Percentiles rank a stretch among this genome's conserved stretches.
These are phyloP conservation scores for Talaromyces proteolyticus DNA, from an alignment of 495 filamentous ascomycete genomes.

Conservation along the genomic window DNA sequence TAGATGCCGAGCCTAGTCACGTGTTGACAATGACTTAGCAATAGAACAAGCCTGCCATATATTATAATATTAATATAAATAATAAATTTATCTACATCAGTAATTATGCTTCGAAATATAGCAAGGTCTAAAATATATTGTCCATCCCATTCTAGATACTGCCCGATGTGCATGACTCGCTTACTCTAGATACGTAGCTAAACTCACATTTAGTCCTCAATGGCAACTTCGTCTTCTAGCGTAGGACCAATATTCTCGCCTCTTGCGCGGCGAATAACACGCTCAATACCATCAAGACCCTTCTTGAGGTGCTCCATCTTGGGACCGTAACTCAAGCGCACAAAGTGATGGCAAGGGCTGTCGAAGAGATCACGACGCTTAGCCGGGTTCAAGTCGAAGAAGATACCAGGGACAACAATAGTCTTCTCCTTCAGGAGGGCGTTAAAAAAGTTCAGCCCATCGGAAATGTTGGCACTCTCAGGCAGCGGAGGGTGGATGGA, in stretches of 20 bases:
- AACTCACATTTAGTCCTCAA: conserved; percentile 22
- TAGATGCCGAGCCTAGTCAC: not conserved
- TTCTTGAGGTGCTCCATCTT: conserved; percentile 79
- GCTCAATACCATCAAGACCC: conserved; percentile 86
- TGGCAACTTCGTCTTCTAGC: conserved; percentile 36
- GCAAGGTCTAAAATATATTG: no score
- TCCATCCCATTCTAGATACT: not conserved
- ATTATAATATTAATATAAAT: no score
- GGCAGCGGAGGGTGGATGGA: conserved; percentile 34
- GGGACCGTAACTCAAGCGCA: conserved; percentile 86
- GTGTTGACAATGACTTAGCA: no score
- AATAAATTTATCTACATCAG: no score
- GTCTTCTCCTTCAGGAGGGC: conserved; percentile 87
- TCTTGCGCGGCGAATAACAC: conserved; percentile 49
- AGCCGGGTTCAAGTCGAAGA: conserved; percentile 80
- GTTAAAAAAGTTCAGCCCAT: conserved; percentile 95
- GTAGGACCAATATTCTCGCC: conserved; percentile 19
- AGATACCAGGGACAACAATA: conserved; percentile 91
- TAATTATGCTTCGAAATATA: no score
- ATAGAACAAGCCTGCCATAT: no score
- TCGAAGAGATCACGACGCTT: conserved; percentile 88
- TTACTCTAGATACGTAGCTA: not conserved
- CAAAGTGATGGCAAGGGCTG: conserved; percentile 92
- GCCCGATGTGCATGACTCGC: not conserved
- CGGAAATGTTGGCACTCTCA: conserved; percentile 60